Conservation (phyloP, 139 green algal species). For the Auxenochlorella pyrenoidosa region DNA sequence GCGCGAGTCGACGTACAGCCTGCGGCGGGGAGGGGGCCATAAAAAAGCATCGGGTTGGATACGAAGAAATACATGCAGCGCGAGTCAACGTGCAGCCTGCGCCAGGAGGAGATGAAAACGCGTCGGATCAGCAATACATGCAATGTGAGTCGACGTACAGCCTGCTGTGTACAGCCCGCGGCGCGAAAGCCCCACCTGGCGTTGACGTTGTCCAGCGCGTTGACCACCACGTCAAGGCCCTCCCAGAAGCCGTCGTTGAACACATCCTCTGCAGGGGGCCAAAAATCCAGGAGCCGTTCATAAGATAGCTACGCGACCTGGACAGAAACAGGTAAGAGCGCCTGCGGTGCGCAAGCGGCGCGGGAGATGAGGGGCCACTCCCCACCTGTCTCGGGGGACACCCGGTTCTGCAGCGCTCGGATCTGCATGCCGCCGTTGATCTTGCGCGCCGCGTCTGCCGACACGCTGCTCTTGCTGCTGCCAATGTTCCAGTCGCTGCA, state of each 20-base stretch:
- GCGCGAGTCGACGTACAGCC: constrained; percentile 91
- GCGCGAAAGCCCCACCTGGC: constrained; percentile 64
- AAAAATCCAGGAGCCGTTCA: no score
- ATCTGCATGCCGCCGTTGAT: constrained; percentile 89
- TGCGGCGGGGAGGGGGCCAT: constrained; percentile 48
- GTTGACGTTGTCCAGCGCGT: constrained; percentile 99
- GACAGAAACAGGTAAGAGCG: no score
- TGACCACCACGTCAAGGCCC: constrained; percentile 91
- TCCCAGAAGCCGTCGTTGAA: constrained; percentile 98
- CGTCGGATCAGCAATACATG: constrained; percentile 99
- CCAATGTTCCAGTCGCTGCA: constrained; percentile 98
- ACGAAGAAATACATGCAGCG: constrained; percentile 99
- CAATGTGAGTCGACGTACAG: constrained; percentile 93
- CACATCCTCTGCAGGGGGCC: constrained; percentile 60
- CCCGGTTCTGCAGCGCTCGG: constrained; percentile 93
- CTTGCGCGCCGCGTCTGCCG: constrained; percentile 72
- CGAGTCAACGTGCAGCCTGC: constrained; percentile 91
- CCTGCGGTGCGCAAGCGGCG: no score
- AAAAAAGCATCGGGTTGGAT: no score
- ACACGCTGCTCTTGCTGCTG: constrained; percentile 86
- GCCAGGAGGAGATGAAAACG: not conserved
- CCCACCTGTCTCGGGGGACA: constrained; percentile 93
- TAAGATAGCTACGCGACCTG: no score
- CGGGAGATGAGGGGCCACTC: no score
- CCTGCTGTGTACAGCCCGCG: no score